Percentiles rank a stretch among this genome's conserved stretches.
These are phyloP conservation scores for Rhizopogon vulgaris DNA, from an alignment of 768 basidiomycete species.

Conservation along the genomic window DNA sequence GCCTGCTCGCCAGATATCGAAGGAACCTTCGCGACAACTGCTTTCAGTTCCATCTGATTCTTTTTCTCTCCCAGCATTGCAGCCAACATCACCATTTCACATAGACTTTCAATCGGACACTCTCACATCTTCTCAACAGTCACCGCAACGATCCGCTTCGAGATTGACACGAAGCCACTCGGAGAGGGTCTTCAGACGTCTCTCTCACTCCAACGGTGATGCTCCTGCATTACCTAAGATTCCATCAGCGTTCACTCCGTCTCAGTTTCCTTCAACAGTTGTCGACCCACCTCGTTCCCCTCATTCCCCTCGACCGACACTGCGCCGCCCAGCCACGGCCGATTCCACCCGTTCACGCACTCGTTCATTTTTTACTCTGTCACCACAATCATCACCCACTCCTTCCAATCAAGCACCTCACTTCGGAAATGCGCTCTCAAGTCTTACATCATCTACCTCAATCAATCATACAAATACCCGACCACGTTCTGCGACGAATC, in stretches of 20 bases:
- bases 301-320: slow-evolving; percentile 10
- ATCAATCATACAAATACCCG: slow-evolving; percentile 31
- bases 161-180: slow-evolving; percentile 43
- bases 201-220: slow-evolving; percentile 5
- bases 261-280: slow-evolving; percentile 12
- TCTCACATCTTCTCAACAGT: slow-evolving; percentile 10
- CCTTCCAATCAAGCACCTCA: slow-evolving; percentile 8
- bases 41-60: slow-evolving; percentile 25
- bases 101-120: slow-evolving; percentile 23
- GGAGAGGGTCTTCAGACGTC: slow-evolving; percentile 18
- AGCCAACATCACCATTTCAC: slow-evolving; percentile 38
- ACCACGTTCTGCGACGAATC: slow-evolving; percentile 53
- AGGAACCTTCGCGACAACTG: slow-evolving; percentile 44
- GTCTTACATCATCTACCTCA: slow-evolving; percentile 8
- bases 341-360: slow-evolving; percentile 30
- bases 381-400: slow-evolving; percentile 12
- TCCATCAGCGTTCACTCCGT: slow-evolving; percentile 3
- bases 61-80: slow-evolving; percentile 32
- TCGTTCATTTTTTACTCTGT: slow-evolving; percentile 23
- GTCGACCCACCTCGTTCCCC: slow-evolving; percentile 13
- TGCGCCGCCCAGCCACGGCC: slow-evolving; percentile 37
- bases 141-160: slow-evolving; percentile 17
- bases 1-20: slow-evolving; percentile 37
- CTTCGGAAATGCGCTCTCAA: slow-evolving; percentile 4
- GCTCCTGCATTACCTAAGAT: slow-evolving; percentile 9